Evolutionary conservation across 2,329 filamentous ascomycete genomes (phyloP), one percentile per base, ranked within the genome.

Genomic region (Talaromyces marneffei): DNA sequence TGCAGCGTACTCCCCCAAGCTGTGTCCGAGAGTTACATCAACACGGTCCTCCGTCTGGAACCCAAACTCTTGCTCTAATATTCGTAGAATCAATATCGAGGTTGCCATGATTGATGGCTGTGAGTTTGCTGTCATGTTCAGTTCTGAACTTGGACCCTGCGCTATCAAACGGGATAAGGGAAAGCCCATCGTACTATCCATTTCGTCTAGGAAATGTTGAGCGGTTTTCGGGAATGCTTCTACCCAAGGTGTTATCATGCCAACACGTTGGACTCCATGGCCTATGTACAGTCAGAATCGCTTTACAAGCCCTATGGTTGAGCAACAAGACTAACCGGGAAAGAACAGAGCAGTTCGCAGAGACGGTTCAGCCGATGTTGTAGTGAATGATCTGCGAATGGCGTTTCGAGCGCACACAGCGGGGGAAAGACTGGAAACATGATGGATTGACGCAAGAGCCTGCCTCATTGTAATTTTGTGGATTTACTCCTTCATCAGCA

Each of bases 31-130:
- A 0, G 90, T 90, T 37, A 95, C 86, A 75, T 96, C 90, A 46
- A 92, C 87, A 62, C 87, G 82, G 60, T 89, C 84, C 8, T 80
- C 76, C 6, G 87, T 83, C 61, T 84, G 81, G 77, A 97, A 96
- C 42, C 83, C 86, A 71, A 93, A 97, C 66, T 96, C 90, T 64
- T 84, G 80, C 78, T 97, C 91, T 65, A 97, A 82, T 63, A 97
- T 87, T 60, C 90, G 88, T 59, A 97, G 82, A 70, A 97, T 95
- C 62, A 96, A 83, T 71, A 97, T 87, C 29, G 91, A 95, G 3
- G 91, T 94, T 14, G 92, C 91, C 91, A 97, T 96, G 75, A 97
- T 96, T 68, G 93, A 92, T 1, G 93, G 93, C 75, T 97, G 93
- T 3, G 93, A 90, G 72, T 96, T 92, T 66, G 89, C 85, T 4